phyloP scores from a whole-genome alignment of 495 filamentous ascomycete species.

The Gamarada debralockiae region DNA sequence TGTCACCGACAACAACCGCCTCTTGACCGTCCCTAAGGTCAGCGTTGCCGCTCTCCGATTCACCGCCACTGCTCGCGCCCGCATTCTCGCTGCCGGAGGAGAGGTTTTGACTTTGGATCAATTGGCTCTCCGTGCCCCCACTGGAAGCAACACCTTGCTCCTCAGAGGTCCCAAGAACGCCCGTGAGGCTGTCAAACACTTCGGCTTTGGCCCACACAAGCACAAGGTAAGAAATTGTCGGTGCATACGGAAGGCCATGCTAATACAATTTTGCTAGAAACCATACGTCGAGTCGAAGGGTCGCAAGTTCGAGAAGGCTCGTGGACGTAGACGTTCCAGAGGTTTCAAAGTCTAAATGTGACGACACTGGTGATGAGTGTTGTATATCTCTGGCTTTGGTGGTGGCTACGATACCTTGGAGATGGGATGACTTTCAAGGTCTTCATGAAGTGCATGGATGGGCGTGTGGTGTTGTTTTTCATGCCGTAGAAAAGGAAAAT shows the following conservation, averaged over 20 bases:
- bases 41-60: constrained; percentile 90
- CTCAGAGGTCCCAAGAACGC: constrained; percentile 96
- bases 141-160: constrained; percentile 89
- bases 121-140: constrained; percentile 88
- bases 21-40: constrained; percentile 84
- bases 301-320: constrained; percentile 96
- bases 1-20: constrained; percentile 94
- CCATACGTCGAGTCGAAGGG: constrained; percentile 97
- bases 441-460: constrained; percentile 1
- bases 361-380: constrained; percentile 4
- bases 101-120: constrained; percentile 94
- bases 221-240: constrained; percentile 68
- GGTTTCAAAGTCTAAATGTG: constrained; percentile 96
- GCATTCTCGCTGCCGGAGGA: constrained; percentile 89
- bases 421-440: neutral
- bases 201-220: constrained; percentile 94
- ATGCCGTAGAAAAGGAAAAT: no score
- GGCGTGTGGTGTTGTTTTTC: neutral
- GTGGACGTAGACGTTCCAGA: constrained; percentile 91
- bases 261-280: constrained; percentile 55
- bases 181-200: constrained; percentile 97
- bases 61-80: constrained; percentile 89
- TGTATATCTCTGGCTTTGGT: constrained; percentile 14
- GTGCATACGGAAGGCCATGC: neutral
- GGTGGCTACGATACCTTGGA: constrained; percentile 2